These are phyloP conservation scores for Ogataea ganodermae DNA, from an alignment of 805 yeast genomes.

Conservation along the genomic window DNA sequence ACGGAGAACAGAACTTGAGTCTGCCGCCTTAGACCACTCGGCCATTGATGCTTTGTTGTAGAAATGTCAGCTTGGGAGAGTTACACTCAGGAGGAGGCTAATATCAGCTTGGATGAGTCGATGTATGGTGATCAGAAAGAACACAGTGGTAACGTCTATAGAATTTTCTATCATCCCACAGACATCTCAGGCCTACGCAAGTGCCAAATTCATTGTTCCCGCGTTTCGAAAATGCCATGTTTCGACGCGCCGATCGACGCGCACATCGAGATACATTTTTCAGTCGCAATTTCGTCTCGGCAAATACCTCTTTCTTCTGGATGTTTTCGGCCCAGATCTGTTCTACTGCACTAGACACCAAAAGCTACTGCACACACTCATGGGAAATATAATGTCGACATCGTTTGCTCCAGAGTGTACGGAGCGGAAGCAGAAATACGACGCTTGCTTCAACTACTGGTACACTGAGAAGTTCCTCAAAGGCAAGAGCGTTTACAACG, in stretches of 20 bases:
- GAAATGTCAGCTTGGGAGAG: too few species aligned
- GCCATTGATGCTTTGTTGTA: constrained; percentile 5
- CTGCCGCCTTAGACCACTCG: constrained; percentile 11
- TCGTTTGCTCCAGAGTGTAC: constrained; percentile 98
- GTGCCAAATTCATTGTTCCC: too few species aligned
- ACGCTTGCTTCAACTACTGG: constrained; percentile 93
- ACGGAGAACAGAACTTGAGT: constrained; percentile 10
- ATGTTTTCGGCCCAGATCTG: not conserved
- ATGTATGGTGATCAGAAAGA: too few species aligned
- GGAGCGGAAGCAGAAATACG: constrained; percentile 79
- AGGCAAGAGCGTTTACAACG: constrained; percentile 68
- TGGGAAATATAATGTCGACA: constrained; percentile 78
- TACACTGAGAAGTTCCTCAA: constrained; percentile 82
- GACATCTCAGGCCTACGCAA: too few species aligned
- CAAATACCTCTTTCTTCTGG: not conserved
- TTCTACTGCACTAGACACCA: not conserved
- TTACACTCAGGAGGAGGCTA: not conserved
- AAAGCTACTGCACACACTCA: constrained; percentile 23
- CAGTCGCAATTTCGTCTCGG: not conserved
- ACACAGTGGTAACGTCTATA: too few species aligned
- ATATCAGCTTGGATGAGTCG: too few species aligned
- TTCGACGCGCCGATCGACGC: not conserved
- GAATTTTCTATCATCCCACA: too few species aligned
- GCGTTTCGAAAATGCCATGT: too few species aligned
- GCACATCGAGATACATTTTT: not conserved